Evolutionary conservation across 2,329 filamentous ascomycete genomes (phyloP).

Genomic region (Tolypocladium guangdongense): DNA sequence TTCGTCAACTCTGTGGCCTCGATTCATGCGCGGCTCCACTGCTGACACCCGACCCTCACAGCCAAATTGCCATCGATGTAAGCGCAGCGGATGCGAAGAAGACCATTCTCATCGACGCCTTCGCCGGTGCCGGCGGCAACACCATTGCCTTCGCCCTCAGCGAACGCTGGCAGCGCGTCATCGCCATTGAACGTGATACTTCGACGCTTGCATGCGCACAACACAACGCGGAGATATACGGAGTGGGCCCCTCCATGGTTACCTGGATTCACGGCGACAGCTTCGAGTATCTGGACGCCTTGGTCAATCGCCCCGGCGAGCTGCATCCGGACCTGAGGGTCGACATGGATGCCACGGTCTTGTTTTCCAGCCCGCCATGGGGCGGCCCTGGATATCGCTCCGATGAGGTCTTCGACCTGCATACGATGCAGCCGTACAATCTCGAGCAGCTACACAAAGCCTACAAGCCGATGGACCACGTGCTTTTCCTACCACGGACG

Average conservation of each 20-base stretch:
- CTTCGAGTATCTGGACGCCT: slow-evolving; percentile 56
- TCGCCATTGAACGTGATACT: slow-evolving; percentile 79
- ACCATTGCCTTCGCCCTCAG: slow-evolving; percentile 86
- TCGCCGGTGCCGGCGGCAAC: slow-evolving; percentile 88
- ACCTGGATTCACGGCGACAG: slow-evolving; percentile 83
- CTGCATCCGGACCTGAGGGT: slow-evolving; percentile 28
- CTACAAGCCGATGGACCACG: slow-evolving; percentile 50
- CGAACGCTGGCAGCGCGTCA: slow-evolving; percentile 68
- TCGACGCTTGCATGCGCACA: slow-evolving; percentile 80
- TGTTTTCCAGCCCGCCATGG: slow-evolving; percentile 52
- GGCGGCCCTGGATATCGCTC: slow-evolving; percentile 45
- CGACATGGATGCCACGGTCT: slow-evolving; percentile 28
- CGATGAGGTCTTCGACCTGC: slow-evolving; percentile 68
- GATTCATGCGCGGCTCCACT: not conserved
- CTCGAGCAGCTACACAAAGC: slow-evolving; percentile 50
- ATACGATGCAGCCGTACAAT: slow-evolving; percentile 80
- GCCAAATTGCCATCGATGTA: slow-evolving; percentile 53
- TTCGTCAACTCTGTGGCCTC: not conserved
- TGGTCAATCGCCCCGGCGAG: slow-evolving; percentile 23
- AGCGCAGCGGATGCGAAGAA: slow-evolving; percentile 42
- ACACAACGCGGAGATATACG: slow-evolving; percentile 82
- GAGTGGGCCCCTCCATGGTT: slow-evolving; percentile 58
- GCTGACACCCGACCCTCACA: not conserved
- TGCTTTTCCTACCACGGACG: slow-evolving; percentile 76
- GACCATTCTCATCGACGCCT: slow-evolving; percentile 70